Evolutionary conservation across 441 rosid genomes (phyloP), one percentile per base, ranked within the genome.

Genomic region (Adansonia gregorii): DNA sequence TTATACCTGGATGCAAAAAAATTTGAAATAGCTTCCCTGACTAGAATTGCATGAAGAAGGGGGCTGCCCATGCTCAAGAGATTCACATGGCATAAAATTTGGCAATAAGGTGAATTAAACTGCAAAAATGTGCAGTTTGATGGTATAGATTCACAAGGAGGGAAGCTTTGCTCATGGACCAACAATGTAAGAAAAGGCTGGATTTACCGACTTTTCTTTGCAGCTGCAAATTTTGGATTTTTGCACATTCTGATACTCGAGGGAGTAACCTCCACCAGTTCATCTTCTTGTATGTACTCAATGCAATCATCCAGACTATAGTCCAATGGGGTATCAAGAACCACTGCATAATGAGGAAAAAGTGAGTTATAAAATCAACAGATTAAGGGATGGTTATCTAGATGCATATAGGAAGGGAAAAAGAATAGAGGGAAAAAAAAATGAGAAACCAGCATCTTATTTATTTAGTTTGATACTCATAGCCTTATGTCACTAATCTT

Each of bases 271-370:
- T 94, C 99, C 79, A 96, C 97, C 70, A 96, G 83, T 74, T 96
- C 99, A 80, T 96, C 99, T 86, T 96, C 99, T 85, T 90, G 95
- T 80, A 96, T 94, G 80, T 96, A 94, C 78, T 96, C 98, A 0
- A 96, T 96, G 91, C 96, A 96, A 82, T 94, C 99, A 3, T 96
- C 99, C 48, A 94, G 86, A 87, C 98, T 94, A 79, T 94, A 95
- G 17, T 85, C 89, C 88, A 90, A 80, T 5, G 97, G 88, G 19
- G 97, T 89, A 76, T 96, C 99, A 67, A 96, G 95, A 78, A 92
- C 92, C 85, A 94, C 99, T 95, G 91, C 78, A 78, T 67, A 72
- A 64, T 59, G 49, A 49, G 10, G 72, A 73, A 82, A 70, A 48
- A 4, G 7, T 1, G 27, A 31, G 27, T 75, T 7, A 41, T 73